Base-by-base conservation (phyloP, 2,329 filamentous ascomycete genomes). In the Ophiostoma sp. region DNA sequence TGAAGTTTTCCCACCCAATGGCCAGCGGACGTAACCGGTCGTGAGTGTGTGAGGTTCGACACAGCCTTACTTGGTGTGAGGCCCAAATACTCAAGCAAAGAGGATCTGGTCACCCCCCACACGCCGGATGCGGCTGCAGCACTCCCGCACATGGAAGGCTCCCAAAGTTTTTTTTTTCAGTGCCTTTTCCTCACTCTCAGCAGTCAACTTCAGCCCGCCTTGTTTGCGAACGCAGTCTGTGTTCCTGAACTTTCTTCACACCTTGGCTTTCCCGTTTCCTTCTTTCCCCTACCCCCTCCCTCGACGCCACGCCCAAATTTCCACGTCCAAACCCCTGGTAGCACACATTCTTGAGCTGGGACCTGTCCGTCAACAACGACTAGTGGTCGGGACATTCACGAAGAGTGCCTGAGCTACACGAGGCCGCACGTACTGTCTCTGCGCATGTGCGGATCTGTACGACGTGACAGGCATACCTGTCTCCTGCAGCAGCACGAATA, bases 361-460 rank as follows among this genome's bases (percentile, higher is more conserved):
- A 17, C 61, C 39, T 12, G 59, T 50, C 42, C 25, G n/a, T 36
- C 59, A 66, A 31, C 70, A 72, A 55, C 25, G 45, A 15, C 22
- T 22, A 42, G 59, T 55, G 33, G 45, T 66, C 42, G 36, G 45
- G 31, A 36, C 7, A 48, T 48, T 42, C n/a, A 39, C 31, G 6
- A 3, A 9, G 22, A 55, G 22, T 25, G n/a, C 8, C 55, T 63
- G 36, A 39, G 55, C 55, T 15, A 36, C 69, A 50, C 36, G 55
- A 45, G 25, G 15, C 9, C 42, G 31, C 42, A 17, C 17, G 6
- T 15, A 22, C 25, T 61, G 33, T 25, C 19, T 28, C 42, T 50
- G 64, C 42, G 22, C 39, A 12, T 50, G 31, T 19, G 57, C 31
- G 31, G 42, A 19, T 57, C 59, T 75, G 74, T 75, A 48, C 71